Conservation (phyloP, 345 rosid species). For the Citrus australasica region DNA sequence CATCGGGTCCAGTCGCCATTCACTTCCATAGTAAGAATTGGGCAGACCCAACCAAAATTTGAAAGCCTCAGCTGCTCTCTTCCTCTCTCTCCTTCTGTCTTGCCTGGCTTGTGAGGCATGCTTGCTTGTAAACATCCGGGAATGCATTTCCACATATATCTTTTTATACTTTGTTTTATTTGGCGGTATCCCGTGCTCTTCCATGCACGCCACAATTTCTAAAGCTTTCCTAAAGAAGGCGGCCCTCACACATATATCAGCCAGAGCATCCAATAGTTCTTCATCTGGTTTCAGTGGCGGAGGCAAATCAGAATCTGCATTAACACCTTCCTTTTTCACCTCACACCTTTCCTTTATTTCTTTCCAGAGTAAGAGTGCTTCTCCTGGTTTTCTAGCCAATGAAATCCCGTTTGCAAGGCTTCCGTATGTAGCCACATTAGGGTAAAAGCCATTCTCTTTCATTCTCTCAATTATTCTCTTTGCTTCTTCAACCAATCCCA, state of each 20-base stretch:
- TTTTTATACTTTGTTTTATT: constrained; percentile 84
- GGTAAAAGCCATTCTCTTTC: constrained; percentile 69
- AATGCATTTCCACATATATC: constrained; percentile 93
- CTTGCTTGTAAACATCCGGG: constrained; percentile 93
- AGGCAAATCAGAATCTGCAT: constrained; percentile 28
- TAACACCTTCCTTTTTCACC: constrained; percentile 28
- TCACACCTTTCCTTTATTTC: constrained; percentile 70
- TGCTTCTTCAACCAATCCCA: constrained; percentile 79
- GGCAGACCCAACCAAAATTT: constrained; percentile 97
- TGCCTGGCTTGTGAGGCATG: constrained; percentile 89
- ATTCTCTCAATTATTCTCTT: constrained; percentile 59
- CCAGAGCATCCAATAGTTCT: constrained; percentile 65
- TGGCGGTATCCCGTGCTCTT: constrained; percentile 80
- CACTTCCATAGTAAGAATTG: constrained; percentile 83
- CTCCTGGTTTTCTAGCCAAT: constrained; percentile 91
- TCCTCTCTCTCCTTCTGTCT: constrained; percentile 71
- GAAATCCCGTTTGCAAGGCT: constrained; percentile 83
- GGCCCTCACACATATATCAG: constrained; percentile 87
- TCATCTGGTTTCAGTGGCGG: constrained; percentile 71
- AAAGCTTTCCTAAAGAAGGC: constrained; percentile 89
- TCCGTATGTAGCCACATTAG: constrained; percentile 79
- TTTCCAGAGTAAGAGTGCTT: constrained; percentile 89
- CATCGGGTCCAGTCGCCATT: constrained; percentile 58
- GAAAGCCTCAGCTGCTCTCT: constrained; percentile 95
- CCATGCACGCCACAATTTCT: constrained; percentile 91